Base-by-base conservation (phyloP, 2,329 filamentous ascomycete genomes). In the Aspergillus japonicus region DNA sequence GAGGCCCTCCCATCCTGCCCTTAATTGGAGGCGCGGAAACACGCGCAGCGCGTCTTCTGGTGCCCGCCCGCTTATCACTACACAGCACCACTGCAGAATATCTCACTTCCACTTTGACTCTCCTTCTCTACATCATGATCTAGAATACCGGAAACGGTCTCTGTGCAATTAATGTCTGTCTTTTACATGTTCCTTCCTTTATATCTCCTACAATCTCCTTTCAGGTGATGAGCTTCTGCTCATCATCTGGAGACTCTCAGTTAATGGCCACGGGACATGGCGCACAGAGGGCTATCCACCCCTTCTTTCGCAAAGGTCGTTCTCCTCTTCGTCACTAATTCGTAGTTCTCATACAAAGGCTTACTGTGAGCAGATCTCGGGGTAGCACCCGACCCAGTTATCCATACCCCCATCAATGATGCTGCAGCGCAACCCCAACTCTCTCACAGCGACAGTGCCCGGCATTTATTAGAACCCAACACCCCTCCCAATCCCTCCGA, bases 261-360 rank as follows among this genome's bases (percentile, higher is more conserved):
- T 48, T 16, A 57, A 71, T 71, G 72, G 76, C 70, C 63, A 78
- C 78, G 74, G 75, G 68, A 64, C 73, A 73, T 58, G 66, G 69
- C 64, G 73, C 75, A 62, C 72, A 75, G 64, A 74, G 69, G 53
- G 70, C 69, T 53, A 69, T 78, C 57, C 75, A 78, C 65, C 76
- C 77, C 23, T 78, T 78, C 60, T 78, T 79, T 61, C 68, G 66
- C 62, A 73, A 72, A 73, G 73, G 78, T 79, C 56, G 64, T 64
- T 61, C 51, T 24, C 39, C 53, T 55, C 47, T n/a, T 44, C 16
- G n/a, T 42, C 39, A 12, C n/a, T n/a, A 42, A 48, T 21, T 24
- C 23, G 23, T 23, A 23, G 0, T 2, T 23, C 23, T 19, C 54
- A 29, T 26, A 47, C 50, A 31, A 29, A 50, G 57, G 50, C 62